These are phyloP conservation scores for Syncephalastrum contaminatum DNA, from an alignment of 371 early-diverging fungal genomes.

Conservation along the genomic window DNA sequence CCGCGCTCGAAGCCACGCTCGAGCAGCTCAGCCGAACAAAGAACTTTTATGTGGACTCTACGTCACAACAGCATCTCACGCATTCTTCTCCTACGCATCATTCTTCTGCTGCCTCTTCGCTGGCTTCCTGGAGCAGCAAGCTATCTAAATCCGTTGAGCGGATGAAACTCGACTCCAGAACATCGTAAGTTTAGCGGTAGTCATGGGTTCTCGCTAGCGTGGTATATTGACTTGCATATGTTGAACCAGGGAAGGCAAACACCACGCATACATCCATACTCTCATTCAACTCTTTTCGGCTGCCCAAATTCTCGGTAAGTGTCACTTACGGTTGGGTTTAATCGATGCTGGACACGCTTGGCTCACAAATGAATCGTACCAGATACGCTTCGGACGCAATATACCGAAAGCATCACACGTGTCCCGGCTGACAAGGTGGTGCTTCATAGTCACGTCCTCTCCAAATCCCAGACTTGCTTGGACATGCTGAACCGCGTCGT, in stretches of 20 bases:
- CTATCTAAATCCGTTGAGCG: slow-evolving; percentile 34
- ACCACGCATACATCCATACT: slow-evolving; percentile 25
- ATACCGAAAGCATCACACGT: slow-evolving; percentile 10
- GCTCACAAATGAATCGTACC: background rate
- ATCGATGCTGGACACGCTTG: background rate
- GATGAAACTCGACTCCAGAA: slow-evolving; percentile 26
- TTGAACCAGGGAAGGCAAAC: slow-evolving; percentile 19
- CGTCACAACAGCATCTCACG: slow-evolving; percentile 15
- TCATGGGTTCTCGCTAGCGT: no score
- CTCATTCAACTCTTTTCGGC: slow-evolving; percentile 25
- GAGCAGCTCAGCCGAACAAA: background rate
- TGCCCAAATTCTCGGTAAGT: slow-evolving; percentile 30
- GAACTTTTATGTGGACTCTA: background rate
- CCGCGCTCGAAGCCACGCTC: slow-evolving; percentile 19
- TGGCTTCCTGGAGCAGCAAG: slow-evolving; percentile 31
- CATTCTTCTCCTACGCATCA: slow-evolving; percentile 8
- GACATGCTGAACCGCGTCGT: slow-evolving; percentile 23
- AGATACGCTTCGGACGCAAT: slow-evolving; percentile 24
- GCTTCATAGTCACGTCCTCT: slow-evolving; percentile 12
- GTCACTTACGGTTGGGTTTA: background rate
- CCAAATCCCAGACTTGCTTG: slow-evolving; percentile 15
- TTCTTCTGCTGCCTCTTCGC: background rate
- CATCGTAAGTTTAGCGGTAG: slow-evolving; percentile 15
- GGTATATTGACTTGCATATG: no score
- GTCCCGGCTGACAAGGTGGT: slow-evolving; percentile 13